Conservation (phyloP, 805 yeast genomes). For the Candida sphagnicola region DNA sequence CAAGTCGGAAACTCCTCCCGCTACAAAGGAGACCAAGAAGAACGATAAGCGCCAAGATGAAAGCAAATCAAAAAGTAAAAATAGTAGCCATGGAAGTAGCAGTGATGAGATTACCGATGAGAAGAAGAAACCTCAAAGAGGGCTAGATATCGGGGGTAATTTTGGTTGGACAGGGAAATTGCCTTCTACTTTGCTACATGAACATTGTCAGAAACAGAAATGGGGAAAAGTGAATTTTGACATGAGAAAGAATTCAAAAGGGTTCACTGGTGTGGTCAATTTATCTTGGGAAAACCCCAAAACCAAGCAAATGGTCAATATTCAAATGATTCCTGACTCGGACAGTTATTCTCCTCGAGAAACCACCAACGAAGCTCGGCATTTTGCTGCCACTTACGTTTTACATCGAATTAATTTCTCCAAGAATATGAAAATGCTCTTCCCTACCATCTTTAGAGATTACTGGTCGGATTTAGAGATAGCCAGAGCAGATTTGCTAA, state of each 20-base stretch:
- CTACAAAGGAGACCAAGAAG: neutral
- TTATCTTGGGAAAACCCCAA: constrained; percentile 78
- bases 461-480: constrained; percentile 74
- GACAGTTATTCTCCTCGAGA: constrained; percentile 60
- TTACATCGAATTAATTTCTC: constrained; percentile 74
- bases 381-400: constrained; percentile 85
- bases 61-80: neutral
- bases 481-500: constrained; percentile 47
- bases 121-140: constrained; percentile 33
- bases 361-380: constrained; percentile 86
- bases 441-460: constrained; percentile 77
- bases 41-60: neutral
- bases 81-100: neutral
- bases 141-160: constrained; percentile 47
- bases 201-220: constrained; percentile 79
- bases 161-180: constrained; percentile 93
- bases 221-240: constrained; percentile 88
- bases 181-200: constrained; percentile 83
- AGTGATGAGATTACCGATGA: too few species aligned
- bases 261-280: constrained; percentile 62
- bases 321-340: constrained; percentile 51
- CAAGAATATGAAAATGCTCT: constrained; percentile 80
- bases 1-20: constrained; percentile 6
- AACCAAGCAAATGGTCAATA: constrained; percentile 59
- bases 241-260: constrained; percentile 46